Evolutionary conservation across 331 rosid genomes (phyloP), one percentile per base, ranked within the genome.

Genomic region (Spiraea crenata): DNA sequence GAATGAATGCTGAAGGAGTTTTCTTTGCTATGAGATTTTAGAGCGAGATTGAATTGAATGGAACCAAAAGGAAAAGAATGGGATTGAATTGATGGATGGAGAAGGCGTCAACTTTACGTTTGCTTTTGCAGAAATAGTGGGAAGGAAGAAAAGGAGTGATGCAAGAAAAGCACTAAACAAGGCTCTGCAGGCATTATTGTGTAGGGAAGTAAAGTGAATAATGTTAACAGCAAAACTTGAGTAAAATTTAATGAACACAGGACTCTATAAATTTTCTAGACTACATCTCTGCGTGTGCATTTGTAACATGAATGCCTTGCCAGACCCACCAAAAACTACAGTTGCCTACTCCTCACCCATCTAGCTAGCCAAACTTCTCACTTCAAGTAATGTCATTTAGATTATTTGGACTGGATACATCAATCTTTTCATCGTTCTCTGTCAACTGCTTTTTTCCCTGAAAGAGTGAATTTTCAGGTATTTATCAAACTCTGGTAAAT

Each of bases 51-150:
- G 65, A 48, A n/a, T n/a, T n/a, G n/a, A n/a, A n/a, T n/a, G n/a
- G n/a, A n/a, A n/a, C n/a, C n/a, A n/a, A n/a, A 56, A 42, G 67
- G 56, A 73, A 60, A 57, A 46, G 64, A 73, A 75, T 15, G 35
- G 62, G 49, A 76, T 69, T 81, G 72, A 55, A 73, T 58, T 74
- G 83, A 65, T 52, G 46, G 83, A 76, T 74, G 25, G 54, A 65
- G 72, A 89, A 85, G 77, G 96, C 96, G 96, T 91, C 85, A 85
- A 73, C 81, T 91, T 95, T 87, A 95, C 99, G 99, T 88, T 89
- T 86, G 78, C 85, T 82, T 74, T 61, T 78, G 79, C 91, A 76
- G 86, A 78, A 77, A 88, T 80, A 83, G 83, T 84, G 81, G 0
- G 0, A 34, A 46, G 74, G 38, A 55, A 50, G 45, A 34, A 47